Conservation (phyloP, 1,139 yeast genomes). For the Lodderomyces metapsilosis region DNA sequence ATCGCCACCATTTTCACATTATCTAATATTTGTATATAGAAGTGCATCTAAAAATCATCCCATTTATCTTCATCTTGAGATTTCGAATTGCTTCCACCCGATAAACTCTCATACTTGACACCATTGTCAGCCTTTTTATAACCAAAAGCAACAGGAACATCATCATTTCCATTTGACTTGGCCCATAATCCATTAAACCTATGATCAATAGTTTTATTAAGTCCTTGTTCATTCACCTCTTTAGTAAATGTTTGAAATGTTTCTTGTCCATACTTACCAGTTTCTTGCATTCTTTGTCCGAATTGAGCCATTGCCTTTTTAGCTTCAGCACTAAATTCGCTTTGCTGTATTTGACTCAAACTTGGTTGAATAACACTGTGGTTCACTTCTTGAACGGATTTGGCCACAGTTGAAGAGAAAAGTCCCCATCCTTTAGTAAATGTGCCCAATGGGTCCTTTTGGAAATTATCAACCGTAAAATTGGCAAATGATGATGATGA, state of each 20-base stretch:
- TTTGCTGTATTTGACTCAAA: slow-evolving; percentile 74
- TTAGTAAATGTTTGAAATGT: slow-evolving; percentile 64
- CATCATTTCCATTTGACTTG: slow-evolving; percentile 23
- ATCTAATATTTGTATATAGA: slow-evolving; percentile 7
- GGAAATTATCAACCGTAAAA: slow-evolving; percentile 73
- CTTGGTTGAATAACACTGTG: slow-evolving; percentile 89
- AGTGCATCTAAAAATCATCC: slow-evolving; percentile 37
- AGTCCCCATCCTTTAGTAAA: slow-evolving; percentile 92
- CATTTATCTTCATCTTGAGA: slow-evolving; percentile 43
- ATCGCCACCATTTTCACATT: not conserved
- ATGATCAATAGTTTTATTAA: slow-evolving; percentile 42
- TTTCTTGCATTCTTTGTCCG: slow-evolving; percentile 90
- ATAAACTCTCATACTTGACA: slow-evolving; percentile 56
- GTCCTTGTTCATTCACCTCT: slow-evolving; percentile 36
- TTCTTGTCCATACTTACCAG: slow-evolving; percentile 69
- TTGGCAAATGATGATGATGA: slow-evolving; percentile 39
- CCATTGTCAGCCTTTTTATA: slow-evolving; percentile 57
- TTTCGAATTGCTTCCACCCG: slow-evolving; percentile 28
- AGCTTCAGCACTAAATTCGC: slow-evolving; percentile 79
- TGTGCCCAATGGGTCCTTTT: slow-evolving; percentile 85
- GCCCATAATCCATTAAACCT: slow-evolving; percentile 53
- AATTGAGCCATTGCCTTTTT: slow-evolving; percentile 91
- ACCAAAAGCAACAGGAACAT: slow-evolving; percentile 70
- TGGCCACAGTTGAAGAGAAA: slow-evolving; percentile 78
- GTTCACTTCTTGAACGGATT: slow-evolving; percentile 81